A percentile compares a stretch with the other conserved stretches of the same genome.
These are phyloP conservation scores for Hemileccinum rubropunctum DNA, from an alignment of 768 basidiomycete genomes.

Conservation along the genomic window DNA sequence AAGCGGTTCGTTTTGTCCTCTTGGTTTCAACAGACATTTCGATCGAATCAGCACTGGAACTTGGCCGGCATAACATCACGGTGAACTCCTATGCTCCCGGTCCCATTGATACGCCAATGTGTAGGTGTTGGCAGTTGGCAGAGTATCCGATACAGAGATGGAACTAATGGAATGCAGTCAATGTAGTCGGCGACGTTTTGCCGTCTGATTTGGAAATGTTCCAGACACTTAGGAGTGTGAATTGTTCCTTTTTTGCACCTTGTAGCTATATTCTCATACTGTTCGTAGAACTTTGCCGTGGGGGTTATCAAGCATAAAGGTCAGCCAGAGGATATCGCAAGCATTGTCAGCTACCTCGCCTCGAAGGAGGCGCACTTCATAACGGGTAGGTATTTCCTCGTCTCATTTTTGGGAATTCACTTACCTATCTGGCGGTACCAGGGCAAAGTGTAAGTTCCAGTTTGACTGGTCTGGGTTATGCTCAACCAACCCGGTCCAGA, in stretches of 20 bases:
- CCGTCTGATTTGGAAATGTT: not conserved
- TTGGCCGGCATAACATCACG: slow-evolving; percentile 32
- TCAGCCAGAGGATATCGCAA: slow-evolving; percentile 31
- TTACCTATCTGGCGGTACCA: not conserved
- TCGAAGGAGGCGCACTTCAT: slow-evolving; percentile 34
- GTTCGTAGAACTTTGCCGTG: not conserved
- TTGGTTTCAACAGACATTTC: not conserved
- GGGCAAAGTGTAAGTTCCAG: slow-evolving; percentile 13
- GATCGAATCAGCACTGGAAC: slow-evolving; percentile 19
- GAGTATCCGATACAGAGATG: too few species aligned
- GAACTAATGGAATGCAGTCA: too few species aligned
- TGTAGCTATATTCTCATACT: too few species aligned
- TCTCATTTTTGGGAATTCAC: not conserved
- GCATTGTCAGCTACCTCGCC: slow-evolving; percentile 31
- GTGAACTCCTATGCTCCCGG: slow-evolving; percentile 41
- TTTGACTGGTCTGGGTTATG: not conserved
- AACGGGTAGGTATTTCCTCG: slow-evolving; percentile 25
- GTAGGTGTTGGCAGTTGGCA: slow-evolving; percentile 15
- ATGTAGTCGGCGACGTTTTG: too few species aligned
- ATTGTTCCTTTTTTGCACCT: not conserved
- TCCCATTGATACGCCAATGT: slow-evolving; percentile 24
- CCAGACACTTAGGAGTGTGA: not conserved
- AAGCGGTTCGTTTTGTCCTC: not conserved
- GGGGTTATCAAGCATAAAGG: slow-evolving; percentile 18
- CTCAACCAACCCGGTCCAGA: not conserved